Conservation (phyloP, 768 basidiomycete genomes). For the Suillus plorans region DNA sequence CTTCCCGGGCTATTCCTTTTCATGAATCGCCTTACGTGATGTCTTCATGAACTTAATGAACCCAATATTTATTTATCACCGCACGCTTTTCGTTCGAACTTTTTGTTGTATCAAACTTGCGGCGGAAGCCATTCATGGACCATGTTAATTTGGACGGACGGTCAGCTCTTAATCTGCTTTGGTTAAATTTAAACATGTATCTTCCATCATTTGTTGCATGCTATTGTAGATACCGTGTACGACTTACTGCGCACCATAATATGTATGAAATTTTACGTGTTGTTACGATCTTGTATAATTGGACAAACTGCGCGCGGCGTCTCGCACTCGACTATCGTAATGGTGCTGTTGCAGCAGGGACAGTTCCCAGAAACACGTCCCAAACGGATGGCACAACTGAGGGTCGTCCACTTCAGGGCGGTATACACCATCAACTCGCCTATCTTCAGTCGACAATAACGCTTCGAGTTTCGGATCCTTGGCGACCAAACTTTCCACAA, state of each 20-base stretch:
- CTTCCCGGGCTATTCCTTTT: slow-evolving; percentile 21
- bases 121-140: slow-evolving; percentile 4
- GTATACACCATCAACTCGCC: slow-evolving; percentile 82
- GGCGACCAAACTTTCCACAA: slow-evolving; percentile 68
- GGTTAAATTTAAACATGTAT: slow-evolving; percentile 20
- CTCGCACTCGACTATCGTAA: slow-evolving; percentile 66
- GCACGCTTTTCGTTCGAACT: slow-evolving; percentile 2
- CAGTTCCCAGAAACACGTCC: slow-evolving; percentile 86
- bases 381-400: slow-evolving; percentile 77
- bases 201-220: slow-evolving; percentile 16
- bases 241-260: slow-evolving; percentile 27
- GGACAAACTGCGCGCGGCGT: slow-evolving; percentile 60
- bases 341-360: slow-evolving; percentile 59
- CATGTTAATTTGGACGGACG: slow-evolving; percentile 7
- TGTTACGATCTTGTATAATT: slow-evolving; percentile 40
- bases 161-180: slow-evolving; percentile 22
- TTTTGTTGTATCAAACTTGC: slow-evolving; percentile 5
- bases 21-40: slow-evolving; percentile 32
- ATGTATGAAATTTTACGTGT: slow-evolving; percentile 20
- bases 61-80: slow-evolving; percentile 19
- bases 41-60: slow-evolving; percentile 34
- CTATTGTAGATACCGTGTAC: slow-evolving; percentile 35
- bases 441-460: slow-evolving; percentile 84
- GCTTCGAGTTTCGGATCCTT: slow-evolving; percentile 82
- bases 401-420: slow-evolving; percentile 87